A percentile compares a stretch with the other conserved stretches of the same genome.
phyloP scores from a whole-genome alignment of 345 rosid genomes.

The Salix arbutifolia region DNA sequence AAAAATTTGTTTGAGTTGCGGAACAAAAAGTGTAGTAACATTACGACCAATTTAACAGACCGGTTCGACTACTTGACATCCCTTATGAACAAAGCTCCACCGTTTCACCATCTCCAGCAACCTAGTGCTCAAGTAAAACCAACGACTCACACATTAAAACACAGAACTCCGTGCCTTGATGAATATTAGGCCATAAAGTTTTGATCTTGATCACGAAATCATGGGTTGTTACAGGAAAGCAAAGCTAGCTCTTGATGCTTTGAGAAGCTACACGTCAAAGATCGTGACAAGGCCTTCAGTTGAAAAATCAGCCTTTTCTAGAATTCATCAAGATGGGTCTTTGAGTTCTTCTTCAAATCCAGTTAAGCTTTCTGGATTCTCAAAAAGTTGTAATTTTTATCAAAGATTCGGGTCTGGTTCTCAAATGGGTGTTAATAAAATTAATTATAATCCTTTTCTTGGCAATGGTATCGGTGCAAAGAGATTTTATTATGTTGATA shows the following conservation, averaged over 20 bases:
- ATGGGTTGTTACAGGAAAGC: constrained; percentile 56
- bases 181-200: neutral
- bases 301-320: constrained; percentile 29
- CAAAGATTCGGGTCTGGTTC: constrained; percentile 21
- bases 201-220: constrained; percentile 4
- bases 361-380: constrained; percentile 40
- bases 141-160: neutral
- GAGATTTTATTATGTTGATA: constrained; percentile 73
- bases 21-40: neutral
- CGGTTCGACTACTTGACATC: neutral
- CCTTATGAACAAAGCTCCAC: neutral
- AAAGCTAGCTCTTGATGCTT: constrained; percentile 39
- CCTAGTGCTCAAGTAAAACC: neutral
- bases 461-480: constrained; percentile 21
- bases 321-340: constrained; percentile 22
- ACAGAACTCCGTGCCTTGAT: neutral
- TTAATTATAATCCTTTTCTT: constrained; percentile 22
- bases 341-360: constrained; percentile 17
- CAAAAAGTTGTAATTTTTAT: constrained; percentile 25
- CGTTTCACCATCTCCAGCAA: neutral
- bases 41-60: neutral
- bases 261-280: constrained; percentile 42
- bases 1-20: neutral
- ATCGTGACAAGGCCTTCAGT: constrained; percentile 20
- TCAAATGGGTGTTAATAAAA: constrained; percentile 10